Evolutionary conservation across 2,329 filamentous ascomycete species (phyloP).

Genomic region (Sclerotinia spermophila): DNA sequence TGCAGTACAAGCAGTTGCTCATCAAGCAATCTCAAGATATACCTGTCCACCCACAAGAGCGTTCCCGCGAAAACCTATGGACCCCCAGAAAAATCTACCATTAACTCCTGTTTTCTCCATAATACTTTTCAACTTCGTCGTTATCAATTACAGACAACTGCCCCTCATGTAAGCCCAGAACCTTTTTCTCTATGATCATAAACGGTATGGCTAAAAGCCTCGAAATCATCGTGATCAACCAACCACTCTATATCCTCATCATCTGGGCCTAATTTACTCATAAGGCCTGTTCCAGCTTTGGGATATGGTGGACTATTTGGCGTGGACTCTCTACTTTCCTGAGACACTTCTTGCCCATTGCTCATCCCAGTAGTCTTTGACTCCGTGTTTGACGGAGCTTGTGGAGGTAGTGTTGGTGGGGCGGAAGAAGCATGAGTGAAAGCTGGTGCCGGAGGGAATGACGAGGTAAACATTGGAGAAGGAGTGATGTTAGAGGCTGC

Average conservation of each 20-base stretch:
- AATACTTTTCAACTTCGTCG: not conserved
- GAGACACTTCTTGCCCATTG: constrained; percentile 23
- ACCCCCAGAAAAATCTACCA: not conserved
- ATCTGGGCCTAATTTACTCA: constrained; percentile 49
- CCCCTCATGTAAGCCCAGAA: not conserved
- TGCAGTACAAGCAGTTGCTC: not conserved
- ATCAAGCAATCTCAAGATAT: not conserved
- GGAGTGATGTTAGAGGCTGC: constrained; percentile 1
- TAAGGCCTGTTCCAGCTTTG: constrained; percentile 58
- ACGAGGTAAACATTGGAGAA: constrained; percentile 14
- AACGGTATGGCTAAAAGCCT: constrained; percentile 37
- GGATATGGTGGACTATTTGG: constrained; percentile 60
- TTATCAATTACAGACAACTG: not conserved
- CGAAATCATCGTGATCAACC: constrained; percentile 49
- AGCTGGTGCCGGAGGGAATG: constrained; percentile 56
- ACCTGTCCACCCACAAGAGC: not conserved
- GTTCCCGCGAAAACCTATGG: not conserved
- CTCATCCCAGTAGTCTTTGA: constrained; percentile 28
- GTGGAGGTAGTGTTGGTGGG: constrained; percentile 27
- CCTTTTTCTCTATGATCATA: constrained; percentile 30
- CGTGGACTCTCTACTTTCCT: constrained; percentile 46
- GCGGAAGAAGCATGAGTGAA: constrained; percentile 43
- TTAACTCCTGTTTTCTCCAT: not conserved
- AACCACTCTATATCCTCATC: constrained; percentile 59
- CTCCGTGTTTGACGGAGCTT: not conserved